Percentiles rank a stretch among this genome's conserved stretches.
phyloP scores from a whole-genome alignment of 768 basidiomycete genomes.

The Boletus rubropictus region DNA sequence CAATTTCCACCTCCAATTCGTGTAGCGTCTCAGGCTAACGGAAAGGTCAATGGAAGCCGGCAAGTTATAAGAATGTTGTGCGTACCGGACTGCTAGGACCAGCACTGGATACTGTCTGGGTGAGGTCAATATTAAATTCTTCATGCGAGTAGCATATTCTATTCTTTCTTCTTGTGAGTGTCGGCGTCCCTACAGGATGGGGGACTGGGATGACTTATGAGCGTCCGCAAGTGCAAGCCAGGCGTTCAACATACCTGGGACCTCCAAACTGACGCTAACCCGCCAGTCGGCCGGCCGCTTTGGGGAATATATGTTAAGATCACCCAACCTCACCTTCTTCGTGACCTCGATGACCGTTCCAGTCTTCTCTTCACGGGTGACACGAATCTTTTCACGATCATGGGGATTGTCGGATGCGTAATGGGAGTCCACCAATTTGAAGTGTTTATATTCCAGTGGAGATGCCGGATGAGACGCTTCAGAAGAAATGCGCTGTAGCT shows the following conservation, averaged over 20 bases:
- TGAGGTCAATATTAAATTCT: constrained; percentile 88
- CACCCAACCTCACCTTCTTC: constrained; percentile 77
- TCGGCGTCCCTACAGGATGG: constrained; percentile 59
- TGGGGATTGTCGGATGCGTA: constrained; percentile 42
- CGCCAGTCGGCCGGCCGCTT: constrained; percentile 85
- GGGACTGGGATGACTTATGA: constrained; percentile 39
- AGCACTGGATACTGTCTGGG: constrained; percentile 69
- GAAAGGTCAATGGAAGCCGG: constrained; percentile 1
- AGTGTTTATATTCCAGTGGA: constrained; percentile 70
- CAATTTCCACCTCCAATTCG: constrained; percentile 88
- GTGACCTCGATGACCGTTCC: constrained; percentile 58
- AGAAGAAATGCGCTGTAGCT: constrained; percentile 54
- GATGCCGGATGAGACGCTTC: constrained; percentile 48
- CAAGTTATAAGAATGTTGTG: constrained; percentile 4
- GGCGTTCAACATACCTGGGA: constrained; percentile 55
- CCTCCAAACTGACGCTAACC: constrained; percentile 88
- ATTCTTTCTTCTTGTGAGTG: constrained; percentile 73
- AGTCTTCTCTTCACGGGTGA: constrained; percentile 77
- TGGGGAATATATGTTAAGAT: constrained; percentile 84
- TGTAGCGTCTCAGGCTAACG: constrained; percentile 58
- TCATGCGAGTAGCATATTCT: constrained; percentile 91
- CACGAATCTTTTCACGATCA: constrained; percentile 61
- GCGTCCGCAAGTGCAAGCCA: not conserved
- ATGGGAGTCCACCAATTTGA: constrained; percentile 75
- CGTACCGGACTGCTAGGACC: constrained; percentile 48